Percentiles rank a stretch among this genome's conserved stretches.
phyloP scores from a whole-genome alignment of 2,329 filamentous ascomycete species.

The Botrytis byssoidea region DNA sequence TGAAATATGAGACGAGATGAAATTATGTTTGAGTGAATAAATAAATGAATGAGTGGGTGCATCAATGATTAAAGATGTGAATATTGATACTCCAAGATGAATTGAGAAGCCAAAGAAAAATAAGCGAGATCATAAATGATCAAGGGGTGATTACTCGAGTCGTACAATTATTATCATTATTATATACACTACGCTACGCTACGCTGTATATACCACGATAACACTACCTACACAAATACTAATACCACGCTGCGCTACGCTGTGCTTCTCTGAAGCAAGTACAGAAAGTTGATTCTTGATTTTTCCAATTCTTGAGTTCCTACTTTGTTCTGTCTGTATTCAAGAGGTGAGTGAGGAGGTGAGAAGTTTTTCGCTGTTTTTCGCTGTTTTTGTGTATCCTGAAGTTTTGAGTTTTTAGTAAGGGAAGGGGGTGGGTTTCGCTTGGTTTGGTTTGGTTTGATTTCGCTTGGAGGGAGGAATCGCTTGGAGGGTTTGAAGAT shows the following conservation, averaged over 20 bases:
- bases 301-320: no score
- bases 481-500: background rate
- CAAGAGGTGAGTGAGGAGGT: background rate
- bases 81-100: background rate
- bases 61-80: background rate
- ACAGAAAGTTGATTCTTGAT: background rate
- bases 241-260: no score
- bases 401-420: background rate
- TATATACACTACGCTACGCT: no score
- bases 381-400: background rate
- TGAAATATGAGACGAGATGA: background rate
- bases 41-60: background rate
- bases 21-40: background rate
- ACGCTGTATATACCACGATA: no score
- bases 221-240: no score
- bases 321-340: background rate
- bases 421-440: no score
- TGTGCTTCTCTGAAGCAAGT: background rate
- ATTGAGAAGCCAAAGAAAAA: background rate
- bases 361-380: background rate
- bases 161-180: no score
- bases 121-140: background rate
- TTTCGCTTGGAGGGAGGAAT: background rate
- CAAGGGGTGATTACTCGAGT: background rate
- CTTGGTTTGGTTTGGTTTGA: no score